Evolutionary conservation across 805 yeast genomes (phyloP), one percentile per base, ranked within the genome.

Genomic region (Wickerhamomyces sydowiorum): DNA sequence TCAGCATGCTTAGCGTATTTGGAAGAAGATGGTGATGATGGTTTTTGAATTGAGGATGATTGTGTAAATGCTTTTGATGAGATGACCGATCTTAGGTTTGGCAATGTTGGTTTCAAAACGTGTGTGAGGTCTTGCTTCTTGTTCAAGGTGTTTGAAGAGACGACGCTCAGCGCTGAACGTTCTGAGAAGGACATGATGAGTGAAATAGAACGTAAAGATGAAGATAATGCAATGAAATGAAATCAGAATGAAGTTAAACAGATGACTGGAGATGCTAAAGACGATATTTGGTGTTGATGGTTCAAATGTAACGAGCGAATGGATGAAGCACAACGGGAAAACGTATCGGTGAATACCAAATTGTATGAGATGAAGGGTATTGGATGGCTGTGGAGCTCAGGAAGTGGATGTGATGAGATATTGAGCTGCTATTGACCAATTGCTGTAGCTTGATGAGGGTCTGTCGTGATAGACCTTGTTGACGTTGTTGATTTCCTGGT

Each of bases 1-100:
- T 70, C 55, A 6, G 73, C 74, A 28, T 66, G 32, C 12, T 19
- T 19, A 7, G 25, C 17, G 30, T 27, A 19, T 20, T 28, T 18
- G 5, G 39, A 24, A 13, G 24, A 28, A 25, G 30, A 17, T n/a
- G 29, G 22, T 17, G 38, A 37, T 19, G 25, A 24, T 25, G 42
- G 42, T 37, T 39, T 42, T 37, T 10, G 39, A 15, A 31, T 30
- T 19, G 44, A 32, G 21, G 32, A 25, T 20, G 32, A 22, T 17
- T 37, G 38, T 34, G 20, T 37, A 21, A 31, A 25, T 18, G 44
- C 24, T 28, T 30, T 25, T 13, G 32, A 24, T n/a, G 45, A 39
- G 17, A 38, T 28, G 6, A 42, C 31, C 24, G 35, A 37, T 29
- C 40, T 36, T 13, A 50, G 42, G 21, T 31, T 40, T 25, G 53